Evolutionary conservation across 2,329 filamentous ascomycete species (phyloP).

Genomic region (Botrytis tulipae): DNA sequence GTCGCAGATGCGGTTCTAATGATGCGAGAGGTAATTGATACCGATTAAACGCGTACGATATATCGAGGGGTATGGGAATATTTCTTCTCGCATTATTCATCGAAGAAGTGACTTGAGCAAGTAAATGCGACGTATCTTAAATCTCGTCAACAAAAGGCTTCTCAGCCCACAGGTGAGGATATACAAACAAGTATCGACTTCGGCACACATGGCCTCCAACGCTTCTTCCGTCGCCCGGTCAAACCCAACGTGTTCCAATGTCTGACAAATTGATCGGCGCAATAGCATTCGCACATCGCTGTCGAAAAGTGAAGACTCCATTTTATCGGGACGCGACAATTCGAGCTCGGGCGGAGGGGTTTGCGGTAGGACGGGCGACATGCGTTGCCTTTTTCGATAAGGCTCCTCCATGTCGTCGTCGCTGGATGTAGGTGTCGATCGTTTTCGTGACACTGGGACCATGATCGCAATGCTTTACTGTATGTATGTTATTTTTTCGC

Average conservation of each 20-base stretch:
- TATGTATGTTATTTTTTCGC: neutral
- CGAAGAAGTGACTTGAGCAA: constrained; percentile 35
- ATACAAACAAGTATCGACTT: constrained; percentile 57
- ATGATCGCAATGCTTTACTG: constrained; percentile 13
- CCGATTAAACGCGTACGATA: constrained; percentile 51
- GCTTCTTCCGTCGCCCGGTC: constrained; percentile 53
- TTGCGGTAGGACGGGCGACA: constrained; percentile 29
- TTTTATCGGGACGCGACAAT: neutral
- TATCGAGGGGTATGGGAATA: constrained; percentile 56
- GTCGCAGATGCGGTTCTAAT: constrained; percentile 56
- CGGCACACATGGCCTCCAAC: constrained; percentile 55
- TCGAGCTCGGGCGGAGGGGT: constrained; percentile 33
- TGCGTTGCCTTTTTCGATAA: constrained; percentile 31
- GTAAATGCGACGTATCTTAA: constrained; percentile 36
- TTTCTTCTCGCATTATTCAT: constrained; percentile 44
- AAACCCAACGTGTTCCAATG: constrained; percentile 59
- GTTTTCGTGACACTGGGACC: constrained; percentile 31
- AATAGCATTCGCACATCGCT: constrained; percentile 41
- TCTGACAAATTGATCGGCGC: constrained; percentile 54
- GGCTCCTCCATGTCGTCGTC: constrained; percentile 34
- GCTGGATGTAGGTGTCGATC: constrained; percentile 31
- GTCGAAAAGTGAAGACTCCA: constrained; percentile 30
- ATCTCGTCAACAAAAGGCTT: constrained; percentile 22
- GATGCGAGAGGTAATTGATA: constrained; percentile 53
- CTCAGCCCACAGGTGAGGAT: neutral